Percentiles rank a stretch among this genome's conserved stretches.
Conservation (phyloP, 2,329 filamentous ascomycete species). For the Ilyonectria mors-panacis region DNA sequence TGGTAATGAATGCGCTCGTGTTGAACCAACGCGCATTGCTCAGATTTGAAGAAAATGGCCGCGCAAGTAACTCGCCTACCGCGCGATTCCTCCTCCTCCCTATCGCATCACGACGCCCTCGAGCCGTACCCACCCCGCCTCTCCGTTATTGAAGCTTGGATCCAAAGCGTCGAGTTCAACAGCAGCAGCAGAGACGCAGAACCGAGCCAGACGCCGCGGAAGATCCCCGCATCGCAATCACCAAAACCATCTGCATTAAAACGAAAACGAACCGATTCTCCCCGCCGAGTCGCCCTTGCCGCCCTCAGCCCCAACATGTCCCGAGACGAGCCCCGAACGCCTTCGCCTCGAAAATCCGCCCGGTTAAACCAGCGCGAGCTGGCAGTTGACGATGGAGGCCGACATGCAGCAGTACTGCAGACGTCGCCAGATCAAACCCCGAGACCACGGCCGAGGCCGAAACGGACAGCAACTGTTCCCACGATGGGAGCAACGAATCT, state of each 20-base stretch:
- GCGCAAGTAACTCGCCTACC: not conserved
- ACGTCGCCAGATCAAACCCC: not conserved
- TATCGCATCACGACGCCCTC: not conserved
- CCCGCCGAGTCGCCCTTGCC: not conserved
- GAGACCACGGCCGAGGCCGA: not conserved
- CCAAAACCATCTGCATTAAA: not conserved
- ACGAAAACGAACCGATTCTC: not conserved
- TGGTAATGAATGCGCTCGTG: not conserved
- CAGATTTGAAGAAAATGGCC: not conserved
- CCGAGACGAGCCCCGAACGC: not conserved
- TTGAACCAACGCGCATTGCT: not conserved
- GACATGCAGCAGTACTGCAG: not conserved
- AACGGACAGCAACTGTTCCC: not conserved
- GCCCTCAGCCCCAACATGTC: not conserved
- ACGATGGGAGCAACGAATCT: not conserved
- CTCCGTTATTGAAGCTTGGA: slow-evolving; percentile 2
- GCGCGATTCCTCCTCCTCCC: not conserved
- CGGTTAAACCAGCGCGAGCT: not conserved
- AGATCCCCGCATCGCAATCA: not conserved
- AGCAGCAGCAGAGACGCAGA: not conserved
- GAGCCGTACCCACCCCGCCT: not conserved
- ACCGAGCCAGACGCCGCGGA: not conserved
- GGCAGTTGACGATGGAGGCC: not conserved
- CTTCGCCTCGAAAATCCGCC: not conserved
- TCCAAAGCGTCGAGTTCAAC: slow-evolving; percentile 4